Conservation (phyloP, 306 rosid species). For the Potentilla sterilis region DNA sequence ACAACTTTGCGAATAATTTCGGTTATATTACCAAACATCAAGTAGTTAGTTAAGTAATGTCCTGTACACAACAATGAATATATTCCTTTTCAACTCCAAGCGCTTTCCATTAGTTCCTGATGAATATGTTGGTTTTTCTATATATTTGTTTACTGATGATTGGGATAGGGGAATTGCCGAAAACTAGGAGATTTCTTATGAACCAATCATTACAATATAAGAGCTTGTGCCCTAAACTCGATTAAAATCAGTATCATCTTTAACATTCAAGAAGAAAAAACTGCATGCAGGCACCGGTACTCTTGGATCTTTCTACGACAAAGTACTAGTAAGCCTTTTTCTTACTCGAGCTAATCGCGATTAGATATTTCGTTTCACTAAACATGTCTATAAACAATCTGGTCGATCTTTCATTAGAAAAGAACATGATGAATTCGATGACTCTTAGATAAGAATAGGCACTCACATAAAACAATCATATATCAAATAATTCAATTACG, state of each 20-base stretch:
- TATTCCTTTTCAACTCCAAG: too few relatives aligned
- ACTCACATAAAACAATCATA: neutral
- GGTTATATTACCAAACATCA: too few relatives aligned
- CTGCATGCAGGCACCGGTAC: neutral
- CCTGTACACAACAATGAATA: too few relatives aligned
- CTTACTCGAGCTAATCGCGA: neutral
- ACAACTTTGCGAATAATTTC: too few relatives aligned
- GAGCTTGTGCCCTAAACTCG: neutral
- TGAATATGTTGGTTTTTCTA: neutral
- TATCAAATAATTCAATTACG: too few relatives aligned
- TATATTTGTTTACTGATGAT: neutral
- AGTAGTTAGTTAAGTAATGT: too few relatives aligned
- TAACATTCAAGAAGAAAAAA: neutral
- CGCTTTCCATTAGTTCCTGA: too few relatives aligned
- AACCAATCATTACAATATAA: neutral
- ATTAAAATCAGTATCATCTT: neutral
- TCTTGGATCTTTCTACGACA: neutral
- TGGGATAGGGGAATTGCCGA: neutral
- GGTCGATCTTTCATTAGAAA: neutral
- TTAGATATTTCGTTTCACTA: neutral
- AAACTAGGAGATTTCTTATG: neutral
- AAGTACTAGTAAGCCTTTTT: neutral
- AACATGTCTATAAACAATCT: neutral
- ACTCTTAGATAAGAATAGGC: neutral
- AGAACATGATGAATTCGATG: neutral